Percentiles rank a stretch among this genome's conserved stretches.
These are phyloP conservation scores for Sarocladiaceae sp. DNA, from an alignment of 2,329 filamentous ascomycete genomes.

Conservation along the genomic window DNA sequence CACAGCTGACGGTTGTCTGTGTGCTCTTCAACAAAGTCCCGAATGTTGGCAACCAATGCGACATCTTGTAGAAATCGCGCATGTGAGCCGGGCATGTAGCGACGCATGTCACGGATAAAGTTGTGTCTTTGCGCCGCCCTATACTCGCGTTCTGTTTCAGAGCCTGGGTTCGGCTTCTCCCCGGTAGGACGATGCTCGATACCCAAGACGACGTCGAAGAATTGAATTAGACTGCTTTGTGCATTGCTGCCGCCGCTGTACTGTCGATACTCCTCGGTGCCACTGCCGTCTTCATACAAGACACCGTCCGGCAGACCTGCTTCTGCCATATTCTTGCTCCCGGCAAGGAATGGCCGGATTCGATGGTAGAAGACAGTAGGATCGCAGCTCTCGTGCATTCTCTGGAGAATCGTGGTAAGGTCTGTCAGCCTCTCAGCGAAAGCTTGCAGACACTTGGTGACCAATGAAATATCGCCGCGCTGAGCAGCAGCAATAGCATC, in stretches of 20 bases:
- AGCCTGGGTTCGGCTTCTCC: constrained; percentile 45
- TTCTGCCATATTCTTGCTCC: constrained; percentile 96
- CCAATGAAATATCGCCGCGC: constrained; percentile 61
- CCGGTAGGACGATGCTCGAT: constrained; percentile 90
- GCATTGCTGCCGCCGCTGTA: constrained; percentile 95
- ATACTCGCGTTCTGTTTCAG: constrained; percentile 42
- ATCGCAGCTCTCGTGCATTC: constrained; percentile 95
- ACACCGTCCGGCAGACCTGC: constrained; percentile 86
- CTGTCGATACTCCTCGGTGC: constrained; percentile 67
- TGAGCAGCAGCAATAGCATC: constrained; percentile 79
- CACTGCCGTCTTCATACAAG: constrained; percentile 77
- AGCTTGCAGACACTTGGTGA: constrained; percentile 70
- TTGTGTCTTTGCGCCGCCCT: constrained; percentile 52
- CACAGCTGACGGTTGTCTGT: constrained; percentile 60
- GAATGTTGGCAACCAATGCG: constrained; percentile 76
- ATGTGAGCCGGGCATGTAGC: constrained; percentile 94
- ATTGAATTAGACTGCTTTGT: constrained; percentile 94
- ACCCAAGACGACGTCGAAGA: constrained; percentile 90
- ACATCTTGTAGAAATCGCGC: constrained; percentile 84
- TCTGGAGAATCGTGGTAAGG: constrained; percentile 69
- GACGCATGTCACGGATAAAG: constrained; percentile 95
- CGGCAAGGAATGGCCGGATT: constrained; percentile 92
- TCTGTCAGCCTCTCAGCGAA: constrained; percentile 90
- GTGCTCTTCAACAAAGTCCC: constrained; percentile 68
- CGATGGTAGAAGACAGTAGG: constrained; percentile 93